Percentiles rank a stretch among this genome's conserved stretches.
Evolutionary conservation across 2,329 filamentous ascomycete species (phyloP).

Genomic region (Hypoxylon sp.): DNA sequence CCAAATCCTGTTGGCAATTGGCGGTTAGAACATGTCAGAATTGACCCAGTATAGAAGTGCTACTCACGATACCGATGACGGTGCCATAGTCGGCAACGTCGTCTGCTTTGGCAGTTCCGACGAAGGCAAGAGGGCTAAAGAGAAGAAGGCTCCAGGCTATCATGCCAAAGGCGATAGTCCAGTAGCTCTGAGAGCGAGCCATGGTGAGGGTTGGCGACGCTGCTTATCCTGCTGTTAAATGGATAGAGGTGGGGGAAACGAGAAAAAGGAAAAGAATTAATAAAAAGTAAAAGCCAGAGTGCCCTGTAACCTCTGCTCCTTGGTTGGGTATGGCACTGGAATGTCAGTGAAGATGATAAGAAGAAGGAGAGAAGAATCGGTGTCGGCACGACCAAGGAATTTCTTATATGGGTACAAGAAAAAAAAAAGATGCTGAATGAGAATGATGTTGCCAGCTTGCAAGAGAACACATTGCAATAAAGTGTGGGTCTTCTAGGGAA

Average conservation of each 20-base stretch:
- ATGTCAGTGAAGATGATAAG: slow-evolving; percentile 15
- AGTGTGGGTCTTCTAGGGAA: slow-evolving; percentile 43
- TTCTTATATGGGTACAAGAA: slow-evolving; percentile 45
- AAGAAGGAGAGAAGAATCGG: slow-evolving; percentile 38
- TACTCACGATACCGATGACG: slow-evolving; percentile 86
- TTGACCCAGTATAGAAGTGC: too few species aligned
- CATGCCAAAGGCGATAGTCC: slow-evolving; percentile 84
- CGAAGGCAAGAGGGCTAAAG: slow-evolving; percentile 85
- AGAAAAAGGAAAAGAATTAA: slow-evolving; percentile 22
- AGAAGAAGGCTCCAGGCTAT: slow-evolving; percentile 92
- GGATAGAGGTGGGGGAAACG: slow-evolving; percentile 16
- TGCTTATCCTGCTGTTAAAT: slow-evolving; percentile 29
- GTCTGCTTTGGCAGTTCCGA: slow-evolving; percentile 77
- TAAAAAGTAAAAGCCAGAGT: slow-evolving; percentile 35
- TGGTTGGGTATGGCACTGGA: slow-evolving; percentile 20
- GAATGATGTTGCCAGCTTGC: slow-evolving; percentile 47
- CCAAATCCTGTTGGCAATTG: slow-evolving; percentile 67
- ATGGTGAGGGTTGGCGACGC: slow-evolving; percentile 48
- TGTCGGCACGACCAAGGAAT: slow-evolving; percentile 28
- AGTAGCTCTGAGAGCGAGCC: slow-evolving; percentile 70
- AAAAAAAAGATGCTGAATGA: too few species aligned
- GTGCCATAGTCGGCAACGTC: slow-evolving; percentile 83
- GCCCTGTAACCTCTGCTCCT: slow-evolving; percentile 37
- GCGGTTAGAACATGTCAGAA: slow-evolving; percentile 15
- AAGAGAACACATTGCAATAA: slow-evolving; percentile 48